phyloP scores from a whole-genome alignment of 495 filamentous ascomycete genomes.

The Amphirosellinia nigrospora region DNA sequence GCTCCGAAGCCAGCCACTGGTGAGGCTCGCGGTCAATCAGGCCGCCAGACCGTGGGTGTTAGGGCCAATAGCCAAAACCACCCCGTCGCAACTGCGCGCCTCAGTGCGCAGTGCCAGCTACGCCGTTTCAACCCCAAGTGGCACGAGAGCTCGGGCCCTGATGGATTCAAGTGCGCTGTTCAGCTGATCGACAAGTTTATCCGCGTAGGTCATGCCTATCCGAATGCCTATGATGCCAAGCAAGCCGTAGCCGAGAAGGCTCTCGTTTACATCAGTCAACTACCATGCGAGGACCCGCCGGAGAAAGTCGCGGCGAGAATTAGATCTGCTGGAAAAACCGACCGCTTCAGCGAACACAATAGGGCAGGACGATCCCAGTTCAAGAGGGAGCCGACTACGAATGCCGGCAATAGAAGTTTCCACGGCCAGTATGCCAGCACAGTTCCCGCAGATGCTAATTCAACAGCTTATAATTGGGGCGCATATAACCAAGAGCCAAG shows the following conservation, averaged over 20 bases:
- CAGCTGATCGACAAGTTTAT: conserved; percentile 21
- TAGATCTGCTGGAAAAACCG: not conserved
- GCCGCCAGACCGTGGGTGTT: not conserved
- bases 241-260: conserved; percentile 27
- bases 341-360: conserved; percentile 4
- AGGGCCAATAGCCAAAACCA: not conserved
- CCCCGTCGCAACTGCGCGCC: conserved; percentile 17
- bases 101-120: conserved; percentile 36
- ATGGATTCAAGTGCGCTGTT: conserved; percentile 28
- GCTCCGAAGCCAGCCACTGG: not conserved
- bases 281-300: conserved; percentile 12
- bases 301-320: conserved; percentile 1
- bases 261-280: conserved; percentile 13
- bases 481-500: conserved; percentile 1
- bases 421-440: conserved; percentile 4
- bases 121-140: conserved; percentile 42
- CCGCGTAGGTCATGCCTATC: not conserved
- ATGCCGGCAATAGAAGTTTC: not conserved
- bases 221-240: conserved; percentile 23
- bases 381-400: conserved; percentile 14
- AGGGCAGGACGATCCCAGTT: not conserved
- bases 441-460: conserved; percentile 5
- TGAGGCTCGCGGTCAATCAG: not conserved
- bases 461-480: conserved; percentile 14
- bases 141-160: conserved; percentile 16